phyloP scores from a whole-genome alignment of 106 monocot genomes.

The Phalaenopsis equestris region DNA sequence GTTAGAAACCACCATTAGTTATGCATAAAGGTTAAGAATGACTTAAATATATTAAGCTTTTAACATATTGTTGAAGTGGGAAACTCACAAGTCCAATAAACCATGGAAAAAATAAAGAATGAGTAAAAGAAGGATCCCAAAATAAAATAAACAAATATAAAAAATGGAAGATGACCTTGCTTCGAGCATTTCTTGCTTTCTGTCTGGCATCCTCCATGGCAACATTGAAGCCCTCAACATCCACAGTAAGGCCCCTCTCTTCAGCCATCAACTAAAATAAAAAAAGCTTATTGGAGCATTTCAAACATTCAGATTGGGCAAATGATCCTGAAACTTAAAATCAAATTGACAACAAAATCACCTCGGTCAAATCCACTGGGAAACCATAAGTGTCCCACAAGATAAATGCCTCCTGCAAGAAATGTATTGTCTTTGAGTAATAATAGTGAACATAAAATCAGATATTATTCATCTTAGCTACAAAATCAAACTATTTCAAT shows the following conservation, averaged over 20 bases:
- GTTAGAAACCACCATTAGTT: neutral
- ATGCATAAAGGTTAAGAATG: neutral
- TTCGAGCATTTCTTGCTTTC: slow-evolving; percentile 90
- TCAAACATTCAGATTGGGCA: neutral
- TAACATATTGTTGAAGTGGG: neutral
- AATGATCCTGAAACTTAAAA: neutral
- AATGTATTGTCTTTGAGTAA: slow-evolving; percentile 1
- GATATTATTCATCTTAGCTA: neutral
- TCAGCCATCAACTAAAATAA: slow-evolving; percentile 79
- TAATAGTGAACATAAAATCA: neutral
- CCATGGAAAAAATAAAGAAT: neutral
- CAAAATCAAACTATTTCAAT: neutral
- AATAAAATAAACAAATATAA: neutral
- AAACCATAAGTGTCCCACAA: slow-evolving; percentile 97
- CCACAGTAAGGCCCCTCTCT: slow-evolving; percentile 78
- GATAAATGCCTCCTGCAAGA: slow-evolving; percentile 84
- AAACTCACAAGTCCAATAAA: neutral
- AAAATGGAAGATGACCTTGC: slow-evolving; percentile 37
- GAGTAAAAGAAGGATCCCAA: neutral
- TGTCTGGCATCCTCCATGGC: slow-evolving; percentile 93
- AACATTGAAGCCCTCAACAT: slow-evolving; percentile 75
- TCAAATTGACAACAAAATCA: slow-evolving; percentile 7
- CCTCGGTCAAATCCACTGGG: slow-evolving; percentile 96
- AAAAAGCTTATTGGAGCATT: neutral
- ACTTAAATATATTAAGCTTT: neutral